Conservation (phyloP, 1,284 basidiomycete genomes). For the Wallemia mellicola region DNA sequence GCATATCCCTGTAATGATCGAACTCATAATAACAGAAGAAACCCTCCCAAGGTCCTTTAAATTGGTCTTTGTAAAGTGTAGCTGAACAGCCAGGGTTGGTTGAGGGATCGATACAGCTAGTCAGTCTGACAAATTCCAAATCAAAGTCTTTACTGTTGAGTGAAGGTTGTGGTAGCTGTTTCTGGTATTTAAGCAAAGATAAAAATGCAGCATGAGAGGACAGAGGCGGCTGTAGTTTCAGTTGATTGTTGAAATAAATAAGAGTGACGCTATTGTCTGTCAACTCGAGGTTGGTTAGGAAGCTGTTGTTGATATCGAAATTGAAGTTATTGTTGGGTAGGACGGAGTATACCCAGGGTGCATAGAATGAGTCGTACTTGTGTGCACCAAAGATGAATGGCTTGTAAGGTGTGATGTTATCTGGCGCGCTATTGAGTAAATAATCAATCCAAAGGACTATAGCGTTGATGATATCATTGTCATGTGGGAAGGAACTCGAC, state of each 20-base stretch:
- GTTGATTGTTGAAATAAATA: conserved; percentile 14
- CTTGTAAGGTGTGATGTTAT: not conserved
- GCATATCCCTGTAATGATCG: conserved; percentile 19
- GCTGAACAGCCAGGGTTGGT: conserved; percentile 15
- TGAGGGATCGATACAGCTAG: conserved; percentile 16
- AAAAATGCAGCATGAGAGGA: conserved; percentile 17
- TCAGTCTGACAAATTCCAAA: conserved; percentile 13
- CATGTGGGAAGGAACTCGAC: not conserved
- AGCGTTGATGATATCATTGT: not conserved
- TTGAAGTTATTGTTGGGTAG: conserved; percentile 13
- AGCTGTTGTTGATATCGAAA: conserved; percentile 14
- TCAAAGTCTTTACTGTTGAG: conserved; percentile 12
- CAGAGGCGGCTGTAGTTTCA: conserved; percentile 13
- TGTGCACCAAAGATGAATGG: conserved; percentile 4
- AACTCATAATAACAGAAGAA: conserved; percentile 25
- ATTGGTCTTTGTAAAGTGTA: conserved; percentile 16
- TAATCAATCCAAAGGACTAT: not conserved
- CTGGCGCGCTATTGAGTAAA: not conserved
- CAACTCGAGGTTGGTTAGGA: conserved; percentile 19
- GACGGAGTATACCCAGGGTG: conserved; percentile 20
- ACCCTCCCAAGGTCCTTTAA: conserved; percentile 24
- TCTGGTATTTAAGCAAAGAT: conserved; percentile 8
- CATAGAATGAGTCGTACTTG: conserved; percentile 21
- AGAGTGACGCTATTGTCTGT: conserved; percentile 14
- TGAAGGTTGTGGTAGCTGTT: not conserved